Evolutionary conservation across 2,329 filamentous ascomycete species (phyloP).

Genomic region (Colletotrichum lupini): DNA sequence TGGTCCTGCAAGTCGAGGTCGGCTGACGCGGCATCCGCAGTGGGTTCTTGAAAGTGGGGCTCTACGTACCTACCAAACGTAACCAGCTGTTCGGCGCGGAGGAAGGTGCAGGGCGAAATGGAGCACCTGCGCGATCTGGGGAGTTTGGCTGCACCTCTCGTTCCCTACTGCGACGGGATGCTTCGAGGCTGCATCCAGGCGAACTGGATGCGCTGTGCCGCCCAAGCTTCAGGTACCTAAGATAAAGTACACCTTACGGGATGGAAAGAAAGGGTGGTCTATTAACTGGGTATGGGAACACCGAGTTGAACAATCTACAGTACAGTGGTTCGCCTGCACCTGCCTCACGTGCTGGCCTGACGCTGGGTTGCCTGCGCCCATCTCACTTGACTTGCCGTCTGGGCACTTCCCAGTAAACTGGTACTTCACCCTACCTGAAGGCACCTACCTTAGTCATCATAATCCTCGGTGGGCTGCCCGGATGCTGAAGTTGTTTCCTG

Average conservation of each 20-base stretch:
- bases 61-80: background rate
- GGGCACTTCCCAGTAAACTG: background rate
- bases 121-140: background rate
- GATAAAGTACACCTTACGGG: too few relatives aligned
- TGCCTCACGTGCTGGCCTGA: background rate
- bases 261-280: too few relatives aligned
- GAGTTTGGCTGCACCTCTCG: background rate
- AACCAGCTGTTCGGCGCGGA: background rate
- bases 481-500: background rate
- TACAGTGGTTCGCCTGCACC: background rate
- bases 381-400: background rate
- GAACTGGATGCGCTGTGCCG: background rate
- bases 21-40: conserved; percentile 24
- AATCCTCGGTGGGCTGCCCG: background rate
- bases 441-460: background rate
- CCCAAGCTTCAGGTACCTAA: background rate
- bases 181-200: conserved; percentile 34
- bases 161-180: background rate
- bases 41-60: background rate
- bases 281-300: background rate
- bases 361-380: background rate
- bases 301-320: background rate
- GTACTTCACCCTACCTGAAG: background rate
- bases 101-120: conserved; percentile 6
- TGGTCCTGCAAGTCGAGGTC: conserved; percentile 4